Evolutionary conservation across 1,139 yeast genomes (phyloP), one percentile per base, ranked within the genome.

Genomic region (Wickerhamomyces sp.): DNA sequence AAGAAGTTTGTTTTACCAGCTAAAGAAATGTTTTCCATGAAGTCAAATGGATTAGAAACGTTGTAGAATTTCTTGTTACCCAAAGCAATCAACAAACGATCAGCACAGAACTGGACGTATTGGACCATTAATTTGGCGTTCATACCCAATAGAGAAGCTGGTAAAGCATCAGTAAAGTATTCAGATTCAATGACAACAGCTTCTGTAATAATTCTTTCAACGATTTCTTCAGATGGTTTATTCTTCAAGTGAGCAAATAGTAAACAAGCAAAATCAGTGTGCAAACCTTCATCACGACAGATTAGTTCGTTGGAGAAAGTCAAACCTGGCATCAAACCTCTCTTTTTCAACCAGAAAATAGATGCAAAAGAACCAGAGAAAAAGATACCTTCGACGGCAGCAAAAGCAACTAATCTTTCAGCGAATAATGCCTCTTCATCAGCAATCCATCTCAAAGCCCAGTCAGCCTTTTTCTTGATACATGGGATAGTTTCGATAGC

Each of bases 1-100:
- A 92, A 92, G 78, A 94, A 92, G 74, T 92, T 92, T 55, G 98
- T 90, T 78, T 92, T 92, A 67, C 98, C 98, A 44, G 96, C 94
- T 56, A 92, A 78, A 19, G 97, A 89, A 58, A 89, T 89, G 72
- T 89, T 89, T 71, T 92, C 99, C 98, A 92, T 92, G 63, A 90
- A 92, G 67, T 90, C 97, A 65, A 92, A 92, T 64, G 99, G 99
- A 65, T 92, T 94, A 47, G 85, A 70, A 46, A 76, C 92, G 60
- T 88, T 87, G 78, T 81, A 92, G 49, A 76, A 74, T 73, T 90
- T 89, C 66, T 82, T 74, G 74, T 88, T 87, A 53, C 98, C 98
- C 53, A 92, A 76, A 12, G 97, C 77, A 38, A 87, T 78, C 49
- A 92, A 75, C 59, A 92, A 75, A 68, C 97, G 79, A 70, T 92